Evolutionary conservation across 257 asterid genomes (phyloP).

Genomic region (Solanum appendiculatum): DNA sequence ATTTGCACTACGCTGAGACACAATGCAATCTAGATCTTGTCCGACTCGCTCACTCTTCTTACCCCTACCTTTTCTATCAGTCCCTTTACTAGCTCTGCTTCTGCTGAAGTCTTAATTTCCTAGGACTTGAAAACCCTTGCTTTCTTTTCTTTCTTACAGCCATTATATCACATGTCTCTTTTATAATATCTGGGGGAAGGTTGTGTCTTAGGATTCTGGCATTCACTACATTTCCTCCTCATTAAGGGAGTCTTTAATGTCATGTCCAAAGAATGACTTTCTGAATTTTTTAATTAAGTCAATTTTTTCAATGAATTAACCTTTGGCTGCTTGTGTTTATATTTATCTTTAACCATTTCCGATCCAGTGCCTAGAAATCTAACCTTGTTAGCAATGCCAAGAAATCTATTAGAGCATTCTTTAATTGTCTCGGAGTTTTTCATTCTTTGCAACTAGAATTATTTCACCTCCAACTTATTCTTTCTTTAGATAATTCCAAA

Average conservation of each 20-base stretch:
- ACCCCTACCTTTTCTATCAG: slow-evolving; percentile 28
- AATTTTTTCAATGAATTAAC: slow-evolving; percentile 24
- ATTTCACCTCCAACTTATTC: too few relatives aligned
- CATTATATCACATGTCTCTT: slow-evolving; percentile 36
- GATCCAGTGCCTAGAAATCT: too few relatives aligned
- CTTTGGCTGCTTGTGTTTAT: too few relatives aligned
- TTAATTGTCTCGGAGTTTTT: too few relatives aligned
- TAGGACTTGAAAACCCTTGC: slow-evolving; percentile 42
- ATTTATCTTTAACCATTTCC: not conserved
- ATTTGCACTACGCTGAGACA: slow-evolving; percentile 5
- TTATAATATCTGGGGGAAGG: slow-evolving; percentile 23
- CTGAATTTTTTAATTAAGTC: slow-evolving; percentile 14
- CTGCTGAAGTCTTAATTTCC: slow-evolving; percentile 43
- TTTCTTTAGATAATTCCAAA: too few relatives aligned
- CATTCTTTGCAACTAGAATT: too few relatives aligned
- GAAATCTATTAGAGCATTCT: too few relatives aligned
- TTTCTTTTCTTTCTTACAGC: slow-evolving; percentile 58
- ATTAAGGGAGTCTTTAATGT: slow-evolving; percentile 28
- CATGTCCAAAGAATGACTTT: slow-evolving; percentile 26
- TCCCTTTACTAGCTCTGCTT: slow-evolving; percentile 25
- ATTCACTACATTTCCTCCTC: slow-evolving; percentile 46
- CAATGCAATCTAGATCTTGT: slow-evolving; percentile 25
- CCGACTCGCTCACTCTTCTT: slow-evolving; percentile 26
- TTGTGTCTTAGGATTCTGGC: slow-evolving; percentile 17
- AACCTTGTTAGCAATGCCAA: too few relatives aligned